Evolutionary conservation across 1,284 basidiomycete genomes (phyloP).

Genomic region (Pseudozyma hubeiensis): DNA sequence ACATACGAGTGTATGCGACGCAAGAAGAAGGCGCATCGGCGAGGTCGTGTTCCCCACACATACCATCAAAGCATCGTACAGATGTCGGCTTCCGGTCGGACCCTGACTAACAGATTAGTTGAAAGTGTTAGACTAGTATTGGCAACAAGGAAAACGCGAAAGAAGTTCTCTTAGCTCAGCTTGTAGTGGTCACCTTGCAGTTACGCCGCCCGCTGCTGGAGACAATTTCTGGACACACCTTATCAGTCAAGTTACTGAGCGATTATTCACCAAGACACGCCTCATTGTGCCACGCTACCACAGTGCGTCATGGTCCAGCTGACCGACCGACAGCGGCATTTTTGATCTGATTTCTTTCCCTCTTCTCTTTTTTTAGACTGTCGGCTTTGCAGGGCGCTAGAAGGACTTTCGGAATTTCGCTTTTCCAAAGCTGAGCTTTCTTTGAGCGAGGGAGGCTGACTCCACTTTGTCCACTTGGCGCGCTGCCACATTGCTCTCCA

Average conservation of each 20-base stretch:
- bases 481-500: not conserved
- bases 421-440: not conserved
- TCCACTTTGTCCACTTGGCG: not conserved
- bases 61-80: not conserved
- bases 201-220: not conserved
- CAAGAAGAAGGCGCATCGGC: too few relatives aligned
- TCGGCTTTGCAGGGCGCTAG: conserved; percentile 26
- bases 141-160: not conserved
- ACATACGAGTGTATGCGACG: not conserved
- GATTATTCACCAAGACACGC: not conserved
- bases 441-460: not conserved
- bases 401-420: conserved; percentile 6
- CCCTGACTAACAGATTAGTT: not conserved
- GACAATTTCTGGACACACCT: conserved; percentile 4
- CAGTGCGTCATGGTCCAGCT: conserved; percentile 20
- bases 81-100: conserved; percentile 1
- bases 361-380: conserved; percentile 4
- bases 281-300: not conserved
- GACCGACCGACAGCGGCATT: not conserved
- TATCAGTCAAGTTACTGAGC: not conserved
- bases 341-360: not conserved
- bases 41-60: conserved; percentile 1
- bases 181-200: too few relatives aligned
- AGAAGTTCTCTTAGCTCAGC: conserved; percentile 2
- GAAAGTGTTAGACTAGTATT: not conserved